Evolutionary conservation across 371 early-diverging fungal genomes (phyloP).

Genomic region (Mortierella sp.): DNA sequence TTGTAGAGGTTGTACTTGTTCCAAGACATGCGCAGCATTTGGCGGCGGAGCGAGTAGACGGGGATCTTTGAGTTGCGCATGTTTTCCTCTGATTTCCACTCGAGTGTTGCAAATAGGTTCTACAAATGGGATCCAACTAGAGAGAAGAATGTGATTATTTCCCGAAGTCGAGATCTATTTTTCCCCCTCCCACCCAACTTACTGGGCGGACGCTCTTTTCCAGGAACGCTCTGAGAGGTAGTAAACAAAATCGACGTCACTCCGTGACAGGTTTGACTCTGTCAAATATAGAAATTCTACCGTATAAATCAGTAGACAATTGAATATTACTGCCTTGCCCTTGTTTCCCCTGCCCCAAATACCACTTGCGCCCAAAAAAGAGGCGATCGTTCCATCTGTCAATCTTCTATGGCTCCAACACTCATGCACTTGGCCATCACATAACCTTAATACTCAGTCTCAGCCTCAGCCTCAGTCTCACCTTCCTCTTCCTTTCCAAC

Average conservation of each 20-base stretch:
- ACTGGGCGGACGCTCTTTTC: no score
- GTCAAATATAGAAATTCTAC: no score
- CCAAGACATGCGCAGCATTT: conserved; percentile 95
- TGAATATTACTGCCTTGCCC: no score
- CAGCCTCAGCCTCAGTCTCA: background rate
- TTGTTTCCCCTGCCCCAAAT: no score
- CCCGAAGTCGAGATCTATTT: background rate
- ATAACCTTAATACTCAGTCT: no score
- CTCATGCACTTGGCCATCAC: background rate
- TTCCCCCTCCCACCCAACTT: no score
- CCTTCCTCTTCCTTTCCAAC: background rate
- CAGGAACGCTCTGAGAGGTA: no score
- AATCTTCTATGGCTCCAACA: background rate
- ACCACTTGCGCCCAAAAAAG: background rate
- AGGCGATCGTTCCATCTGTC: background rate
- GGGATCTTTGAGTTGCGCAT: conserved; percentile 63
- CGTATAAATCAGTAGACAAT: no score
- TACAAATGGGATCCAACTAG: background rate
- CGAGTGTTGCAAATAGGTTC: background rate
- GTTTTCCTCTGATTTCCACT: background rate
- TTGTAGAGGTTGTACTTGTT: conserved; percentile 91
- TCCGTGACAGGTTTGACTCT: background rate
- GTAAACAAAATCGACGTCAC: background rate
- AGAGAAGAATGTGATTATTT: background rate
- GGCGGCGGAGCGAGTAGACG: conserved; percentile 70